Conservation (phyloP, 1,139 yeast genomes). For the Yamadazyma dendronema region DNA sequence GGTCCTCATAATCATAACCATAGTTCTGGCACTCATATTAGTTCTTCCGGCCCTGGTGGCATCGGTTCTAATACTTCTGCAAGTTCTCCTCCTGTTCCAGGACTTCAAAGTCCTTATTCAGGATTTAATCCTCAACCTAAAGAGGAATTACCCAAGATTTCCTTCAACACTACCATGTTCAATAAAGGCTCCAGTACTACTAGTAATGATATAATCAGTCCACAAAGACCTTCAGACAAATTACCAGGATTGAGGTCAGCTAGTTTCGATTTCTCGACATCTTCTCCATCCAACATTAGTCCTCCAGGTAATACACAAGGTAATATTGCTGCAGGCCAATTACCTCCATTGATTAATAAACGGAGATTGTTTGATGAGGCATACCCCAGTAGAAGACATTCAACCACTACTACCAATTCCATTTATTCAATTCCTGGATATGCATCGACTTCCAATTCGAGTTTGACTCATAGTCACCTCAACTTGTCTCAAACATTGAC, state of each 20-base stretch:
- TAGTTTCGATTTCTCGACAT: slow-evolving; percentile 28
- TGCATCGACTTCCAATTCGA: slow-evolving; percentile 18
- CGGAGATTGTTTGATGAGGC: slow-evolving; percentile 31
- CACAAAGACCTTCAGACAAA: slow-evolving; percentile 5
- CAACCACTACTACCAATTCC: slow-evolving; percentile 24
- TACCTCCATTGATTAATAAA: slow-evolving; percentile 25
- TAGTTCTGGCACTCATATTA: background rate
- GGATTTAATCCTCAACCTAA: background rate
- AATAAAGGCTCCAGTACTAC: slow-evolving; percentile 13
- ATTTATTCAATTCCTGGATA: slow-evolving; percentile 10
- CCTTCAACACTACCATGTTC: slow-evolving; percentile 44
- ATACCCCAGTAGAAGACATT: slow-evolving; percentile 24
- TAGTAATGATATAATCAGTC: slow-evolving; percentile 10
- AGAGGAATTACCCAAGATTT: slow-evolving; percentile 14
- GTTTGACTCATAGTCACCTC: slow-evolving; percentile 16
- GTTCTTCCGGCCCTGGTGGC: background rate
- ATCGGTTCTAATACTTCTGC: background rate
- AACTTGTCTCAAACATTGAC: slow-evolving; percentile 10
- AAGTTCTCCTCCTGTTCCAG: background rate
- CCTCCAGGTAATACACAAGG: background rate
- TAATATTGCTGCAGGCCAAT: slow-evolving; percentile 15
- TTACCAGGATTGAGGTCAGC: slow-evolving; percentile 23
- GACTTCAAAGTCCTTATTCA: slow-evolving; percentile 2
- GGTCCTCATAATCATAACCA: background rate
- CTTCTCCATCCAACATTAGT: slow-evolving; percentile 2